Conservation (phyloP, 805 yeast genomes). For the Candida verbasci region DNA sequence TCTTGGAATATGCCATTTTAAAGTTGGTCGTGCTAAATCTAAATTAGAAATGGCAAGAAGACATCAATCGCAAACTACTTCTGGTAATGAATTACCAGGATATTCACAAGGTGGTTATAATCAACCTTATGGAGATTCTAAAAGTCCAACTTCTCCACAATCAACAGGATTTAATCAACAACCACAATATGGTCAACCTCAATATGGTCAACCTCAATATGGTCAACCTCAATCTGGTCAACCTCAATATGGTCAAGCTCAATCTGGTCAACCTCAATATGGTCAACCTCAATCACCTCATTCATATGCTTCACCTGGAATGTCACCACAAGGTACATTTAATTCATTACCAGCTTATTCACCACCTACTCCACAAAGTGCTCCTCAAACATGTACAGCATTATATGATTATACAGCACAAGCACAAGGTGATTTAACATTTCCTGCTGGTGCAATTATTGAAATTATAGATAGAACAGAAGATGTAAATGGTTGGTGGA, state of each 20-base stretch:
- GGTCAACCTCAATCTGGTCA: slow-evolving; percentile 11
- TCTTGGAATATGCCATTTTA: slow-evolving; percentile 86
- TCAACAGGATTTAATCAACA: slow-evolving; percentile 6
- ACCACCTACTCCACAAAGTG: slow-evolving; percentile 25
- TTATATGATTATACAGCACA: slow-evolving; percentile 89
- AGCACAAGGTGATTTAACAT: slow-evolving; percentile 85
- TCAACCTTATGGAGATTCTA: slow-evolving; percentile 21
- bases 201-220: slow-evolving; percentile 9
- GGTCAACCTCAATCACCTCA: slow-evolving; percentile 5
- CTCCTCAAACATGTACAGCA: slow-evolving; percentile 73
- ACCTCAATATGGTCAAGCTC: slow-evolving; percentile 13
- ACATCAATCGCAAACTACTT: slow-evolving; percentile 38
- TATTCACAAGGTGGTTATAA: slow-evolving; percentile 30
- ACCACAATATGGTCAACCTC: slow-evolving; percentile 14
- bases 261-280: slow-evolving; percentile 12
- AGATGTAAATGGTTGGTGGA: slow-evolving; percentile 97
- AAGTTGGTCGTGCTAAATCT: slow-evolving; percentile 79
- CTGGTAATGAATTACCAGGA: slow-evolving; percentile 25
- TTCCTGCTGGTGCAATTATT: slow-evolving; percentile 84
- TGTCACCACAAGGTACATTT: slow-evolving; percentile 15
- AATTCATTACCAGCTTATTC: slow-evolving; percentile 28
- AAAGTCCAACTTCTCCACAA: slow-evolving; percentile 16
- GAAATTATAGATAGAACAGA: slow-evolving; percentile 76
- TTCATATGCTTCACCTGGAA: slow-evolving; percentile 13
- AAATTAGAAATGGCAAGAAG: slow-evolving; percentile 81